Evolutionary conservation across 208 protist genomes (phyloP).

Genomic region (Crithidia acanthocephali): DNA sequence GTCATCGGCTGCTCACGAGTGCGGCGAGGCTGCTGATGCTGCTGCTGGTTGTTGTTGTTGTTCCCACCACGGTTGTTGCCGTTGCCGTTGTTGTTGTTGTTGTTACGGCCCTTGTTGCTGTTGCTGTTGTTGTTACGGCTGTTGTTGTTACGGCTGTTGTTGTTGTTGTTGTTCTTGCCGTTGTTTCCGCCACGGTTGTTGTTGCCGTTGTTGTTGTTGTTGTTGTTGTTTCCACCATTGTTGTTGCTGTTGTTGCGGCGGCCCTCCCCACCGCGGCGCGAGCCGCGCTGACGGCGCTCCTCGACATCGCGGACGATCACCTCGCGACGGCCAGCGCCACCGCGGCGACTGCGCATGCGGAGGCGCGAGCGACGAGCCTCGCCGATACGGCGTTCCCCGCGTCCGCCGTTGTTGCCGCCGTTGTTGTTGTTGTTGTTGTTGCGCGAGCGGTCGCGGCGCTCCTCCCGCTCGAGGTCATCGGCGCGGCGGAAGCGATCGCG

Average conservation of each 20-base stretch:
- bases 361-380: conserved; percentile 11
- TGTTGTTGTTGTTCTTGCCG: conserved; percentile 6
- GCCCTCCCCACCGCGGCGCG: neutral
- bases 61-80: conserved; percentile 3
- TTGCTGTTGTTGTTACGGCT: conserved; percentile 1
- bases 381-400: conserved; percentile 7
- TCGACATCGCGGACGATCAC: conserved; percentile 9
- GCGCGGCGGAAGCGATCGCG: conserved; percentile 82
- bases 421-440: conserved; percentile 28
- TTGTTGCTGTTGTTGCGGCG: conserved; percentile 7
- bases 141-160: conserved; percentile 12
- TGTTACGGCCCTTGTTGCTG: neutral
- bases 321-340: conserved; percentile 15
- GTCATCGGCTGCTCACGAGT: conserved; percentile 37
- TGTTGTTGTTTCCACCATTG: conserved; percentile 23
- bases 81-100: conserved; percentile 1
- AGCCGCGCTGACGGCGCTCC: conserved; percentile 27
- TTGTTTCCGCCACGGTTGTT: conserved; percentile 5
- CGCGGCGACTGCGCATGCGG: conserved; percentile 33
- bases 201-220: conserved; percentile 16
- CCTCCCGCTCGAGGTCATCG: conserved; percentile 68
- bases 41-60: conserved; percentile 21
- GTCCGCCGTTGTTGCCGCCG: no score
- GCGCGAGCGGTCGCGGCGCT: conserved; percentile 64
- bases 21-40: conserved; percentile 29